These are phyloP conservation scores for Botrytis fabae DNA, from an alignment of 2,329 filamentous ascomycete genomes.

Conservation along the genomic window DNA sequence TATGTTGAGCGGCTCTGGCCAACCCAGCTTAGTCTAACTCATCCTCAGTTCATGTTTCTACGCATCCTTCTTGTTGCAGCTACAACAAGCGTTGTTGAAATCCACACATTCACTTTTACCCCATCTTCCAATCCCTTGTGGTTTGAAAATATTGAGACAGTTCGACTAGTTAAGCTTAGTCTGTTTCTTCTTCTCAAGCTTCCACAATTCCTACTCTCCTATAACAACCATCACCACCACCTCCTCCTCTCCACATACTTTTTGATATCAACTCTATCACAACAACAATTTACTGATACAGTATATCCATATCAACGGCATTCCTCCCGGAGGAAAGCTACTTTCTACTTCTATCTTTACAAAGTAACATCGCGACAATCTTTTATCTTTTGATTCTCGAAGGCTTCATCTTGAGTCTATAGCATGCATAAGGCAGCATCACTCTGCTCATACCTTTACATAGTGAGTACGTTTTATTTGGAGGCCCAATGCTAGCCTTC, in stretches of 20 bases:
- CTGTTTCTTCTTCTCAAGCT: not conserved
- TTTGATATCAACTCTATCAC: not conserved
- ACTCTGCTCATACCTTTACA: not conserved
- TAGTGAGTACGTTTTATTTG: not conserved
- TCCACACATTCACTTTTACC: not conserved
- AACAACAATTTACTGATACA: not conserved
- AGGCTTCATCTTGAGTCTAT: not conserved
- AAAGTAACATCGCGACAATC: not conserved
- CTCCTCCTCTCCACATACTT: not conserved
- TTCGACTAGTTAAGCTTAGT: not conserved
- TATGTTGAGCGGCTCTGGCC: not conserved
- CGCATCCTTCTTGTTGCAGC: not conserved
- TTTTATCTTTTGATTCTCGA: not conserved
- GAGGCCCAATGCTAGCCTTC: too few species aligned
- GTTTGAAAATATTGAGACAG: not conserved
- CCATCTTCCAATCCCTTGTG: not conserved
- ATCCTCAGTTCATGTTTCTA: not conserved
- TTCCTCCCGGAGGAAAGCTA: not conserved
- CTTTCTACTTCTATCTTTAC: not conserved
- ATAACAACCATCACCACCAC: not conserved
- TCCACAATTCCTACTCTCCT: not conserved
- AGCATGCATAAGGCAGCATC: not conserved
- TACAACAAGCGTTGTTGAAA: not conserved
- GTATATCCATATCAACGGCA: not conserved
- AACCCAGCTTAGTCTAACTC: not conserved